phyloP scores from a whole-genome alignment of 495 filamentous ascomycete genomes.

The Hyaloscypha bicolor region DNA sequence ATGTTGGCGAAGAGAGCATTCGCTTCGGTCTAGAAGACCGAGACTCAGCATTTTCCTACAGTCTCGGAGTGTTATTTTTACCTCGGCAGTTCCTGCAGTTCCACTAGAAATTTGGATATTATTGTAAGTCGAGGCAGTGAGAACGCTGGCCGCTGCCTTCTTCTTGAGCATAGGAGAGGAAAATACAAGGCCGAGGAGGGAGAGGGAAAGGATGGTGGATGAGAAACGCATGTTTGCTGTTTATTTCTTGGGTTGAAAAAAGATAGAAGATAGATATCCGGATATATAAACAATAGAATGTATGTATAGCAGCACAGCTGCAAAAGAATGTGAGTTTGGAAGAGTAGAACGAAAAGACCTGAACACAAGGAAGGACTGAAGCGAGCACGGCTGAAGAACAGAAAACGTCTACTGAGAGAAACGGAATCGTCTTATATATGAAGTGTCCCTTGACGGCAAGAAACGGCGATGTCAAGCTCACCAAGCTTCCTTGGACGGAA shows the following conservation, averaged over 20 bases:
- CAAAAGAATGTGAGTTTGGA: slow-evolving; percentile 20
- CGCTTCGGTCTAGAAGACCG: slow-evolving; percentile 18
- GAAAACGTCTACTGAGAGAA: not conserved
- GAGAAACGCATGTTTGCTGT: slow-evolving; percentile 30
- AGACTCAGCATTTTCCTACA: not conserved
- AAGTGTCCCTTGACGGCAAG: not conserved
- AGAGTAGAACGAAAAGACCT: slow-evolving; percentile 1
- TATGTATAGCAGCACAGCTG: slow-evolving; percentile 25
- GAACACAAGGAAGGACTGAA: slow-evolving; percentile 16
- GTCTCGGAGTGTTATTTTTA: not conserved
- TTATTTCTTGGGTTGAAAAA: slow-evolving; percentile 13
- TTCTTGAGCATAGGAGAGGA: slow-evolving; percentile 28
- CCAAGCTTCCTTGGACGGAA: not conserved
- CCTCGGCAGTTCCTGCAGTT: slow-evolving; percentile 31
- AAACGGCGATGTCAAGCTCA: not conserved
- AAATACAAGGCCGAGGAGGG: slow-evolving; percentile 23
- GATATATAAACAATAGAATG: slow-evolving; percentile 24
- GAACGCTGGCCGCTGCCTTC: slow-evolving; percentile 19
- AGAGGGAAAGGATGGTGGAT: slow-evolving; percentile 12
- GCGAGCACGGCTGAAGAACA: slow-evolving; percentile 25
- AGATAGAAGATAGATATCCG: slow-evolving; percentile 4
- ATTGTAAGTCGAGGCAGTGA: slow-evolving; percentile 33
- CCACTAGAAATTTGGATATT: slow-evolving; percentile 33
- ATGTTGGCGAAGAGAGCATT: slow-evolving; percentile 31
- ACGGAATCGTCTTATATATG: slow-evolving; percentile 13